These are phyloP conservation scores for Metschnikowia drakensbergensis DNA, from an alignment of 805 yeast genomes.

Conservation along the genomic window DNA sequence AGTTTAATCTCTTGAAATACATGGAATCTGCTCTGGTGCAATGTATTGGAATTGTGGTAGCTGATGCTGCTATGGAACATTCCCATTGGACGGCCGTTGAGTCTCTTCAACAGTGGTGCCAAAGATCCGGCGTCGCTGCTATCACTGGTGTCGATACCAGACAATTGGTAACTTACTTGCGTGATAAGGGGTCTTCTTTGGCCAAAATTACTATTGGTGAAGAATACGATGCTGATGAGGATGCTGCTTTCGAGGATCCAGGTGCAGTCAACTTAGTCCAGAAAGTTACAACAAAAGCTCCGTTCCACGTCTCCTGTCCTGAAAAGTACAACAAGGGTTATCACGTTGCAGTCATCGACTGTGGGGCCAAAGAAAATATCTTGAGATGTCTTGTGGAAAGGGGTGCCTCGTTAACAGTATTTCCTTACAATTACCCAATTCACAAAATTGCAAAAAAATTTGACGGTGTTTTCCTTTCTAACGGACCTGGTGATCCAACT, in stretches of 20 bases:
- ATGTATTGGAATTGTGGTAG: slow-evolving; percentile 93
- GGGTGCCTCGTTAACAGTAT: slow-evolving; percentile 94
- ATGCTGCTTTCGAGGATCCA: slow-evolving; percentile 88
- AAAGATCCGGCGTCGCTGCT: slow-evolving; percentile 91
- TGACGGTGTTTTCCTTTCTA: slow-evolving; percentile 92
- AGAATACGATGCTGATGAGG: slow-evolving; percentile 87
- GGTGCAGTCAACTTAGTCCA: slow-evolving; percentile 85
- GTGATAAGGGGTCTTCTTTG: slow-evolving; percentile 94
- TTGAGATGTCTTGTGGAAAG: slow-evolving; percentile 89
- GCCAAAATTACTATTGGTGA: slow-evolving; percentile 89
- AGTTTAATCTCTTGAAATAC: slow-evolving; percentile 79
- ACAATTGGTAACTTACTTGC: slow-evolving; percentile 83
- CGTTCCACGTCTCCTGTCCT: slow-evolving; percentile 79
- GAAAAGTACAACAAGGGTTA: slow-evolving; percentile 48
- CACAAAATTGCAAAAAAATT: slow-evolving; percentile 87
- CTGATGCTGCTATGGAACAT: slow-evolving; percentile 90
- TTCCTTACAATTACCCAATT: slow-evolving; percentile 93
- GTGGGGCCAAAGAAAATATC: slow-evolving; percentile 98
- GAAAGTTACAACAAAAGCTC: slow-evolving; percentile 91
- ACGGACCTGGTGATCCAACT: slow-evolving; percentile 99
- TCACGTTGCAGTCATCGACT: slow-evolving; percentile 91
- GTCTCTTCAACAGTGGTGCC: slow-evolving; percentile 92
- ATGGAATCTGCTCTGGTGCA: slow-evolving; percentile 90
- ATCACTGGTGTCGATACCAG: slow-evolving; percentile 97
- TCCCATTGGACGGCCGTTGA: slow-evolving; percentile 99